phyloP scores from a whole-genome alignment of 441 rosid species.

The Omphalea diandra region DNA sequence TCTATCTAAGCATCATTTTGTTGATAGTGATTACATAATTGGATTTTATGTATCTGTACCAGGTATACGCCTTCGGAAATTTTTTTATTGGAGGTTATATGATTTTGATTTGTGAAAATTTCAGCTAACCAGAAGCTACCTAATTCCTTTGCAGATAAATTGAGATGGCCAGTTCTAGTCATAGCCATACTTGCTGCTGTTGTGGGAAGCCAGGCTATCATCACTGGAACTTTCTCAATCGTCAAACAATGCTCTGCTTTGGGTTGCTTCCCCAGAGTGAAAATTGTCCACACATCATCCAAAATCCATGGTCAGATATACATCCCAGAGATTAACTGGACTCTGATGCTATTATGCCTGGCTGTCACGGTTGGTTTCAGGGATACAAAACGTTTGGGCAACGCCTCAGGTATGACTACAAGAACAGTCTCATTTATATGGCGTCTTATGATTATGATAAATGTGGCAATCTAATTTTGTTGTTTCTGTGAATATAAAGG shows the following conservation, averaged over 20 bases:
- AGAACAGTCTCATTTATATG: not conserved
- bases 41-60: constrained; percentile 97
- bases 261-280: constrained; percentile 89
- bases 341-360: constrained; percentile 78
- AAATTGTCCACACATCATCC: constrained; percentile 92
- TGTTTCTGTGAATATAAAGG: not conserved
- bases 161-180: constrained; percentile 94
- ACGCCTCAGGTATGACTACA: constrained; percentile 75
- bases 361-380: constrained; percentile 91
- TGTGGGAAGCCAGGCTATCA: constrained; percentile 96
- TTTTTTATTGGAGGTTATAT: constrained; percentile 12
- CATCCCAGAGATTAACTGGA: constrained; percentile 97
- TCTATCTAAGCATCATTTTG: constrained; percentile 69
- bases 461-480: not conserved
- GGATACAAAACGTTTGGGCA: constrained; percentile 82
- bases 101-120: constrained; percentile 16
- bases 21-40: constrained; percentile 50
- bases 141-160: constrained; percentile 44
- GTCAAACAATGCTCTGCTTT: constrained; percentile 92
- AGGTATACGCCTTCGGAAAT: constrained; percentile 33
- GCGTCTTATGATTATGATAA: not conserved
- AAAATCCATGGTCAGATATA: constrained; percentile 94
- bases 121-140: constrained; percentile 24
- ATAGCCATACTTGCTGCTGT: constrained; percentile 97
- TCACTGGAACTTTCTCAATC: constrained; percentile 94